Conservation (phyloP, 371 early-diverging fungal species). For the Mortierella sp. region DNA sequence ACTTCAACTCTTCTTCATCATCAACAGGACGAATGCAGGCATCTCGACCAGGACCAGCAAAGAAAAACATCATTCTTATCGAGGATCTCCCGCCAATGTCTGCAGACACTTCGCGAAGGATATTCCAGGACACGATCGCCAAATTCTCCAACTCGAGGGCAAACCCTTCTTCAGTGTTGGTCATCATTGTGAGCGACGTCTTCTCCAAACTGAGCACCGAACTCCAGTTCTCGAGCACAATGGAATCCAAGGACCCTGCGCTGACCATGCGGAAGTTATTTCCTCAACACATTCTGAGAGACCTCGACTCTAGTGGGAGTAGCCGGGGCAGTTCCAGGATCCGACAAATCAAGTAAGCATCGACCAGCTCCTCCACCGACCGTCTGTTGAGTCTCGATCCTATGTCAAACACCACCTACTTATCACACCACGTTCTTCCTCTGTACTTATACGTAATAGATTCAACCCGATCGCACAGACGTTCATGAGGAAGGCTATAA, state of each 20-base stretch:
- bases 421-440: background rate
- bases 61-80: constrained; percentile 63
- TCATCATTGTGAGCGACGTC: constrained; percentile 66
- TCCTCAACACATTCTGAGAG: constrained; percentile 29
- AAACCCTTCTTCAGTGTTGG: constrained; percentile 52
- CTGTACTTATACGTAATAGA: constrained; percentile 16
- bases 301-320: constrained; percentile 35
- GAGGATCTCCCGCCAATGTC: constrained; percentile 71
- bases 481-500: constrained; percentile 64
- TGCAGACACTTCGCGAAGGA: constrained; percentile 48
- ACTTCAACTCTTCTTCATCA: background rate
- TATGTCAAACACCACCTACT: constrained; percentile 21
- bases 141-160: constrained; percentile 47
- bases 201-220: constrained; percentile 53
- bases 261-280: constrained; percentile 43
- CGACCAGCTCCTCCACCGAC: too few species aligned
- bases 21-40: background rate
- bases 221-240: constrained; percentile 33
- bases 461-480: constrained; percentile 72
- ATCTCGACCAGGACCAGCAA: constrained; percentile 17
- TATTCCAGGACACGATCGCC: constrained; percentile 58
- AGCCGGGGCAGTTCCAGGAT: constrained; percentile 19
- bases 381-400: background rate
- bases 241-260: constrained; percentile 38
- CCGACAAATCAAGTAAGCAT: constrained; percentile 42